These are phyloP conservation scores for Colletotrichum siamense DNA, from an alignment of 2,329 filamentous ascomycete species.

Conservation along the genomic window DNA sequence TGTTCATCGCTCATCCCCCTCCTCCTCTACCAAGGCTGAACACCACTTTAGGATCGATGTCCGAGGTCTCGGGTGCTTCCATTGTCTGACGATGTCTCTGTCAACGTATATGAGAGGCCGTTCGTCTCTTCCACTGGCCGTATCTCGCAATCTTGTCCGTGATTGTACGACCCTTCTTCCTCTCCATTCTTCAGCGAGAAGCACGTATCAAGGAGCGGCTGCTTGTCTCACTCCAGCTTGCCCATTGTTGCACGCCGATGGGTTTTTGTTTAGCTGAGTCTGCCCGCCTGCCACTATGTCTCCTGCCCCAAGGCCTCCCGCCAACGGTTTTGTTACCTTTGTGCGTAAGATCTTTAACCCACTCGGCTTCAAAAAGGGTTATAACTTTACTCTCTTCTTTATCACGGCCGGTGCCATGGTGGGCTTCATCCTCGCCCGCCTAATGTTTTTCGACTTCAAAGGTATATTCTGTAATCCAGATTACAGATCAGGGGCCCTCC, in stretches of 20 bases:
- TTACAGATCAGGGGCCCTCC: constrained; percentile 25
- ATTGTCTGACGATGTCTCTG: not conserved
- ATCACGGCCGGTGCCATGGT: constrained; percentile 51
- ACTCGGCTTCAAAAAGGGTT: constrained; percentile 60
- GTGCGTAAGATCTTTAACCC: constrained; percentile 42
- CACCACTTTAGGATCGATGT: not conserved
- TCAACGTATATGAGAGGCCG: not conserved
- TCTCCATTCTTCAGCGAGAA: constrained; percentile 11
- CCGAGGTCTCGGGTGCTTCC: not conserved
- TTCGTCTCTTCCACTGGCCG: not conserved
- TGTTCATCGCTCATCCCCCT: not conserved
- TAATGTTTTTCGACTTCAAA: constrained; percentile 52
- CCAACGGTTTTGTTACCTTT: constrained; percentile 24
- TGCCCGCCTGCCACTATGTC: not conserved
- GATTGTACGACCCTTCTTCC: not conserved
- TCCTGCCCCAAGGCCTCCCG: constrained; percentile 5
- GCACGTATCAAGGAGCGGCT: not conserved
- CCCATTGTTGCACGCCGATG: not conserved
- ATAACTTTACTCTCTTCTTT: constrained; percentile 62
- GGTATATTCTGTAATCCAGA: constrained; percentile 36
- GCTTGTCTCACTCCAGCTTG: not conserved
- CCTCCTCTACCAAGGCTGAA: not conserved
- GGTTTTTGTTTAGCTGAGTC: not conserved
- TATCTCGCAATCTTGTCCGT: not conserved
- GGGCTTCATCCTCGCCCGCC: constrained; percentile 53